phyloP scores from a whole-genome alignment of 129 eudicot genomes.

The Arctium lappa region DNA sequence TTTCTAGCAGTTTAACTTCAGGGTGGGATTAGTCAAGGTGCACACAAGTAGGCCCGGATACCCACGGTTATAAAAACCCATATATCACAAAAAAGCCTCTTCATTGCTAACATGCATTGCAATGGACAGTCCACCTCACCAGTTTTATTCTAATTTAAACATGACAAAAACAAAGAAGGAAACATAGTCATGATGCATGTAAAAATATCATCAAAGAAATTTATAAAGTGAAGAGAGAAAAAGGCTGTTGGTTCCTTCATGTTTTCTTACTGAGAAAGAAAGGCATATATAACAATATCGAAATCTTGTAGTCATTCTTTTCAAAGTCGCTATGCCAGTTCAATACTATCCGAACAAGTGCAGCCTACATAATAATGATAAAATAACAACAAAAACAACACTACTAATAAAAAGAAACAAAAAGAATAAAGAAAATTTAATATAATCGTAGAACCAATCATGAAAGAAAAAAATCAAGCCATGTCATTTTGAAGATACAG shows the following conservation, averaged over 20 bases:
- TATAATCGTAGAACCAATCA: not conserved
- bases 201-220: not conserved
- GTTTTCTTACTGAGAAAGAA: constrained; percentile 5
- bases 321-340: not conserved
- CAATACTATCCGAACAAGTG: not conserved
- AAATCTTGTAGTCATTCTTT: not conserved
- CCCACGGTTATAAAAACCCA: not conserved
- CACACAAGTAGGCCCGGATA: not conserved
- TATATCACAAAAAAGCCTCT: not conserved
- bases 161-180: not conserved
- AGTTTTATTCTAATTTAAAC: not conserved
- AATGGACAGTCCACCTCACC: not conserved
- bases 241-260: not conserved
- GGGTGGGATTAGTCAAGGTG: too few relatives aligned
- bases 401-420: not conserved
- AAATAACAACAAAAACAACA: not conserved
- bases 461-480: constrained; percentile 4
- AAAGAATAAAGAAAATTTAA: not conserved
- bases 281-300: not conserved
- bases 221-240: not conserved
- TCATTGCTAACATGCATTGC: constrained; percentile 2
- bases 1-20: not conserved
- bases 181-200: not conserved
- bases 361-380: not conserved
- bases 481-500: constrained; percentile 7